These are phyloP conservation scores for Pythium volutum DNA, from an alignment of 352 stramenopile species.

Conservation along the genomic window DNA sequence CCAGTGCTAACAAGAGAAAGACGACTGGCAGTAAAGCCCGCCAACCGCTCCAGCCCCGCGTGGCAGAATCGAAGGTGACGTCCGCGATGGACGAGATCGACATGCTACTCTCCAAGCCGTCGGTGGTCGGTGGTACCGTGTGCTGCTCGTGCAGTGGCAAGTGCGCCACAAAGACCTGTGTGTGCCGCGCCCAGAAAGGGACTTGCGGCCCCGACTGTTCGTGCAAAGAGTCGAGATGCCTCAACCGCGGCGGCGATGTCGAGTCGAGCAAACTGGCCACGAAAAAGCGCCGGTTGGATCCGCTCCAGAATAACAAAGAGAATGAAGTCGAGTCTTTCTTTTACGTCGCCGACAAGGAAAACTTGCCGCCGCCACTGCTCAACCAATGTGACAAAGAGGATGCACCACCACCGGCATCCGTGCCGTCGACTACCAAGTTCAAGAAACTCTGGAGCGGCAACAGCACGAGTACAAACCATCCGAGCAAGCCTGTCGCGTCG, in stretches of 20 bases:
- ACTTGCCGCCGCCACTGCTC: conserved; percentile 2
- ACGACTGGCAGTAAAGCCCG: not conserved
- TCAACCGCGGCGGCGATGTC: conserved; percentile 36
- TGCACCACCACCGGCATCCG: not conserved
- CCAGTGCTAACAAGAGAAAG: conserved; percentile 10
- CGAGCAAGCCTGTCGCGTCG: not conserved
- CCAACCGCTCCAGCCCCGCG: conserved; percentile 16
- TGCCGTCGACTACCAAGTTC: conserved; percentile 15
- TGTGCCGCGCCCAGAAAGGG: conserved; percentile 45
- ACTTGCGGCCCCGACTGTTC: conserved; percentile 45
- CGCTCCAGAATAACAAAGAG: conserved; percentile 25
- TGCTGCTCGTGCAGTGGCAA: conserved; percentile 75
- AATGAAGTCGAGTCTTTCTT: conserved; percentile 42
- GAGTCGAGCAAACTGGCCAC: not conserved
- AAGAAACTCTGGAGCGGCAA: conserved; percentile 28
- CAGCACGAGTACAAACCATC: not conserved
- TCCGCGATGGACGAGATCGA: conserved; percentile 59
- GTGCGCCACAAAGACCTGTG: conserved; percentile 68
- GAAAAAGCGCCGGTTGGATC: conserved; percentile 24
- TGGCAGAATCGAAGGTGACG: not conserved
- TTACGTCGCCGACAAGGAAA: conserved; percentile 27
- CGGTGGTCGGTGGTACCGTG: conserved; percentile 22
- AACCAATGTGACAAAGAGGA: conserved; percentile 24
- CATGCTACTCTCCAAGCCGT: conserved; percentile 42
- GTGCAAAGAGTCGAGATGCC: conserved; percentile 57